Percentiles rank a stretch among this genome's conserved stretches.
These are phyloP conservation scores for Trichophyton benhamiae DNA, from an alignment of 2,329 filamentous ascomycete genomes.

Conservation along the genomic window DNA sequence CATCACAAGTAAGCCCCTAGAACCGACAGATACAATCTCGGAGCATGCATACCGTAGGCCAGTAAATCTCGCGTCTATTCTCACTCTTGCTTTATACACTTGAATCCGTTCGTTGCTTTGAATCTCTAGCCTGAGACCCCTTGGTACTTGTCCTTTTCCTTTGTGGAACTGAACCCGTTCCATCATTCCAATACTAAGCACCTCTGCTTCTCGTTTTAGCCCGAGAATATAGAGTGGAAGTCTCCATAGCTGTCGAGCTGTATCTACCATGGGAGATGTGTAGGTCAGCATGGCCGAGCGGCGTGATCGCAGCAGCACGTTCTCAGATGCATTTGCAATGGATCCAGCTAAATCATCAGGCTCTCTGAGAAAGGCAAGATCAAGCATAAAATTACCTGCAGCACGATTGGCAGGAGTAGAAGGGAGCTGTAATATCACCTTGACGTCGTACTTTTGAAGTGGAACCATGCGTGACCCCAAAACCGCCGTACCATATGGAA, in stretches of 20 bases:
- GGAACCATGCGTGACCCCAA: conserved; percentile 48
- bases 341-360: conserved; percentile 22
- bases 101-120: conserved; percentile 59
- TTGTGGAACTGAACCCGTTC: conserved; percentile 56
- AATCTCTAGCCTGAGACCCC: conserved; percentile 50
- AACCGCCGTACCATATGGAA: conserved; percentile 42
- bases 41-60: conserved; percentile 46
- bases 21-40: background rate
- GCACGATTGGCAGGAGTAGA: conserved; percentile 62
- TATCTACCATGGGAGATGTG: conserved; percentile 54
- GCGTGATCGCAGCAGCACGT: conserved; percentile 50
- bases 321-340: conserved; percentile 21
- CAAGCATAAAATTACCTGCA: conserved; percentile 90
- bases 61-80: conserved; percentile 60
- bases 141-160: conserved; percentile 42
- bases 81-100: conserved; percentile 58
- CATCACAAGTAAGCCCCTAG: background rate
- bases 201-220: conserved; percentile 51
- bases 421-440: conserved; percentile 62
- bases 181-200: conserved; percentile 56
- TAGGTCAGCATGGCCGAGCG: conserved; percentile 73
- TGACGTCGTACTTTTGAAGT: conserved; percentile 74
- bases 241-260: conserved; percentile 47
- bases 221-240: conserved; percentile 60
- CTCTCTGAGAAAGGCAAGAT: conserved; percentile 50